Conservation (phyloP, 2,329 filamentous ascomycete species). For the Diaporthe velutina region DNA sequence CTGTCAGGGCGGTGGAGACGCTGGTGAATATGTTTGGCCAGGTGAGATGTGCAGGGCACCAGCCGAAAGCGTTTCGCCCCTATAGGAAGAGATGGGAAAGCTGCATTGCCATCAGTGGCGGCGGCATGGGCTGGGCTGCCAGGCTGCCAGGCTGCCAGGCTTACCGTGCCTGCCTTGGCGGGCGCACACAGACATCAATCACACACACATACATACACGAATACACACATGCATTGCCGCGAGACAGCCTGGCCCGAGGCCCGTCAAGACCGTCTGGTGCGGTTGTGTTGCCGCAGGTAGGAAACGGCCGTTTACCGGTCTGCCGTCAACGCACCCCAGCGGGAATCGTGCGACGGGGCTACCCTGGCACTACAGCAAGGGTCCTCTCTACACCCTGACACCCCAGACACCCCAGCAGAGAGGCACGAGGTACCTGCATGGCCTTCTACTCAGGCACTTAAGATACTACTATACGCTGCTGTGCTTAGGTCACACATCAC, state of each 20-base stretch:
- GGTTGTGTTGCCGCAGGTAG: neutral
- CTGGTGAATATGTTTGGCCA: neutral
- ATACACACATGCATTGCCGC: too few relatives aligned
- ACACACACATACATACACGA: too few relatives aligned
- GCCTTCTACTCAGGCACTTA: neutral
- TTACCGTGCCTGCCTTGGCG: too few relatives aligned
- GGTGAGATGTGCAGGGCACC: neutral
- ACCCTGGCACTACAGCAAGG: neutral
- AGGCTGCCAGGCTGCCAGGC: too few relatives aligned
- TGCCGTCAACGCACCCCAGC: neutral
- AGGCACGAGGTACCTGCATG: neutral
- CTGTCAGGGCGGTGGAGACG: neutral
- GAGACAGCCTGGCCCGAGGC: too few relatives aligned
- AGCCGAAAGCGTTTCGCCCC: neutral
- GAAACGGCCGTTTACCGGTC: neutral
- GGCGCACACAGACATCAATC: neutral
- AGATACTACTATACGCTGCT: neutral
- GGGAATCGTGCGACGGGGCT: neutral
- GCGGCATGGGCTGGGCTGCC: neutral
- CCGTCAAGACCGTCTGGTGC: neutral
- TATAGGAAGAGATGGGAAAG: neutral
- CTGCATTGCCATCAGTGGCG: neutral
- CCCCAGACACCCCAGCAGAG: neutral
- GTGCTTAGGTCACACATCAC: neutral
- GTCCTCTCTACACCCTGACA: neutral